These are phyloP conservation scores for Dactylellina parvicollis DNA, from an alignment of 2,329 filamentous ascomycete species.

Conservation along the genomic window DNA sequence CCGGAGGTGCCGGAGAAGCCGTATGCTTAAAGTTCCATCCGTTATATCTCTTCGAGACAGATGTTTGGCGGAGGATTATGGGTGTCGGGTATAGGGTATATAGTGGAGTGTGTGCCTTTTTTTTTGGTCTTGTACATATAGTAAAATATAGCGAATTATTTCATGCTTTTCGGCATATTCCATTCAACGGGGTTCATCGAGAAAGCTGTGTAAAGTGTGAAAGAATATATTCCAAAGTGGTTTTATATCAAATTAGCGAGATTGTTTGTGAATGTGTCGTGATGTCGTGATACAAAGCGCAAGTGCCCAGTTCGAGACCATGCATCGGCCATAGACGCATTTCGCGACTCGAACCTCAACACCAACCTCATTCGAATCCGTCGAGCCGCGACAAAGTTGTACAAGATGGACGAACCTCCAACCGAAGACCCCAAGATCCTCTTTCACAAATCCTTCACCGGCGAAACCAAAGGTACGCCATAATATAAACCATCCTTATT, in stretches of 20 bases:
- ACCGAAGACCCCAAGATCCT: neutral
- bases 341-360: neutral
- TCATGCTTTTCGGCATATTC: constrained; percentile 19
- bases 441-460: constrained; percentile 39
- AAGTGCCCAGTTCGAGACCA: no score
- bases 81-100: constrained; percentile 13
- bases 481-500: neutral
- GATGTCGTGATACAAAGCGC: neutral
- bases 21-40: constrained; percentile 62
- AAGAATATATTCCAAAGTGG: no score
- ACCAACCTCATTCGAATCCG: neutral
- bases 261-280: no score
- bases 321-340: neutral
- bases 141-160: constrained; percentile 19
- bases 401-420: constrained; percentile 5
- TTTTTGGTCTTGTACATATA: constrained; percentile 32
- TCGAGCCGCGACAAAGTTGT: neutral
- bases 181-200: no score
- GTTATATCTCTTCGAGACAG: neutral
- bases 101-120: constrained; percentile 14
- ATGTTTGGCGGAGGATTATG: neutral
- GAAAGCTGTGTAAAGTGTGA: no score
- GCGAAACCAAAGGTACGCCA: neutral
- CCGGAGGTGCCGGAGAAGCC: constrained; percentile 63
- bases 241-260: no score